Evolutionary conservation across 1,284 basidiomycete species (phyloP), one percentile per base, ranked within the genome.

Genomic region (Stygiomarasmius scandens): DNA sequence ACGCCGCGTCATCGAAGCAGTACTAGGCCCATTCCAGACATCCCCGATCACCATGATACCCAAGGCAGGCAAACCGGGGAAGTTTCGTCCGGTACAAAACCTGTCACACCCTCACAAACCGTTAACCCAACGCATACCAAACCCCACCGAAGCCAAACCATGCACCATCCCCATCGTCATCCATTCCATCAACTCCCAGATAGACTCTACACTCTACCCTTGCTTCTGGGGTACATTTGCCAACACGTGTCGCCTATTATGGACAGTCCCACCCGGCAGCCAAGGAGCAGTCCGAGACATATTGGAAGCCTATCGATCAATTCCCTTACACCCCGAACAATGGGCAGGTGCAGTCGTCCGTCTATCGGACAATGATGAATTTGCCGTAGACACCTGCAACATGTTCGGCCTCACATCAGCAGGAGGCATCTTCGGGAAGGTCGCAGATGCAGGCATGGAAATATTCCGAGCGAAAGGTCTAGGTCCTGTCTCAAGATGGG

Each of bases 191-290:
- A 81, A 80, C 54, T 69, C 56, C 0, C 10, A 34, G 19, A 73
- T 77, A 5, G 38, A 75, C 27, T 62, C 75, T 0, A 51, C 68
- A n/a, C 10, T 61, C 1, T 81, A 69, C 58, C 75, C 72, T 0
- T 77, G 73, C 59, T 70, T 69, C 0, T 81, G 74, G 74, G 75
- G 77, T 0, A 74, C 76, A 0, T 78, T 79, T 54, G 12, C 52
- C 0, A 57, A 66, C 0, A 56, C 74, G 0, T 67, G 59, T 0
- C 44, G 70, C 0, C 12, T 75, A 0, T 62, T 78, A 4, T 49
- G 58, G 0, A n/a, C 46, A 0, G 69, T 77, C 0, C 76, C 76
- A 0, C 68, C 67, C 0, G 74, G 74, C 0, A 71, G 71, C 0
- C 66, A 79, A 61, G 70, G 61, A 0, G 74, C 76, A 0, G 66